A percentile compares a stretch with the other conserved stretches of the same genome.
Conservation (phyloP, 352 stramenopile species). For the Pythium oligandrum region DNA sequence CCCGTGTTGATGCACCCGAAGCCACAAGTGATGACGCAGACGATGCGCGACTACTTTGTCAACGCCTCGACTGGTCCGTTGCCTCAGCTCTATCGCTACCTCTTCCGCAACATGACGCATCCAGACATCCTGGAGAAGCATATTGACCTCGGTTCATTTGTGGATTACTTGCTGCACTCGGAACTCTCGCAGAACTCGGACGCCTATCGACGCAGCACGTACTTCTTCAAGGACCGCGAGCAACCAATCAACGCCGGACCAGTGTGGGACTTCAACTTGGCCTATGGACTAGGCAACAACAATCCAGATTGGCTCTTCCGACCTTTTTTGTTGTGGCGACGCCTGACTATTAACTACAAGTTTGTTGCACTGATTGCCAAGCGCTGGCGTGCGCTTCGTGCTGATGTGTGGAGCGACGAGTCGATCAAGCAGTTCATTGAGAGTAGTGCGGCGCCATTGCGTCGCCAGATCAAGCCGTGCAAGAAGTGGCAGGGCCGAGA, state of each 20-base stretch:
- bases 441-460: constrained; percentile 5
- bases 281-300: constrained; percentile 12
- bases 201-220: constrained; percentile 20
- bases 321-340: constrained; percentile 16
- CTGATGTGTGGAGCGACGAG: constrained; percentile 16
- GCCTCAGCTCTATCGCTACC: constrained; percentile 20
- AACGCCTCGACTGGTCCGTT: constrained; percentile 13
- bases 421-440: constrained; percentile 11
- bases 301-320: constrained; percentile 15
- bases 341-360: constrained; percentile 23
- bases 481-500: constrained; percentile 8
- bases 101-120: constrained; percentile 18
- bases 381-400: constrained; percentile 19
- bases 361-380: constrained; percentile 13
- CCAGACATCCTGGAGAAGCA: constrained; percentile 15
- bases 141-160: constrained; percentile 25
- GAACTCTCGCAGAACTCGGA: constrained; percentile 23
- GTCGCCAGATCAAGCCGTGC: constrained; percentile 10
- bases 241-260: constrained; percentile 21
- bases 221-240: constrained; percentile 26
- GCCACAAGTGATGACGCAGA: constrained; percentile 11
- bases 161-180: constrained; percentile 24
- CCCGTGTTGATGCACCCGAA: constrained; percentile 17
- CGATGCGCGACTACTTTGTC: constrained; percentile 26
- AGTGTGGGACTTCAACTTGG: constrained; percentile 15